These are phyloP conservation scores for Basidiobolus meristosporus DNA, from an alignment of 371 early-diverging fungal species.

Conservation along the genomic window DNA sequence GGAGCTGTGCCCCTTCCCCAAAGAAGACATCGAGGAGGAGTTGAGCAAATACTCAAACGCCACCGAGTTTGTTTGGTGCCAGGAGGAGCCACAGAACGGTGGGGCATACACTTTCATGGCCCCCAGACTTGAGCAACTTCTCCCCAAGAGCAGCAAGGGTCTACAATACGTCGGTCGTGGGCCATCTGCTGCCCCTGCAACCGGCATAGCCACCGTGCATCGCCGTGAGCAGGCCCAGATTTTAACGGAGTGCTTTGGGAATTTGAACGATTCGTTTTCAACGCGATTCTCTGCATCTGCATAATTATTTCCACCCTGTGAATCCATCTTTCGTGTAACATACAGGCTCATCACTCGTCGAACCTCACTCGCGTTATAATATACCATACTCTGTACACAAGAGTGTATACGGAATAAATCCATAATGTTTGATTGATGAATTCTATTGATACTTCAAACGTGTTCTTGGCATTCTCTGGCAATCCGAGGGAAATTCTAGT, in stretches of 20 bases:
- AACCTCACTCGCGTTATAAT: too few species aligned
- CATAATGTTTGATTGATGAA: too few species aligned
- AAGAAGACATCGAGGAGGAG: constrained; percentile 34
- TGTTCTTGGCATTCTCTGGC: too few species aligned
- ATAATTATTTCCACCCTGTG: too few species aligned
- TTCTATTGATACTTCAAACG: too few species aligned
- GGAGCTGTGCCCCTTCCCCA: constrained; percentile 89
- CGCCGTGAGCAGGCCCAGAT: constrained; percentile 24
- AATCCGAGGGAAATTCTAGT: too few species aligned
- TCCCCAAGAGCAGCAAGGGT: constrained; percentile 18
- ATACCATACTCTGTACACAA: too few species aligned
- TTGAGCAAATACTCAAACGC: constrained; percentile 38
- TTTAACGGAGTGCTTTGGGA: constrained; percentile 8
- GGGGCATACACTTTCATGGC: constrained; percentile 77
- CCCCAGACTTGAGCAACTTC: constrained; percentile 57
- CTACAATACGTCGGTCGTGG: constrained; percentile 50
- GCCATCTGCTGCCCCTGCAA: constrained; percentile 57
- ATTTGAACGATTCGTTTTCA: too few species aligned
- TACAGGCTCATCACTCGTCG: too few species aligned
- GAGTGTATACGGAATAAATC: too few species aligned
- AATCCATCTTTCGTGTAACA: too few species aligned
- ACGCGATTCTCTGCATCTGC: too few species aligned
- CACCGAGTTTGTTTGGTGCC: constrained; percentile 70
- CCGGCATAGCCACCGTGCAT: constrained; percentile 32
- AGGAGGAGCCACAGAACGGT: constrained; percentile 90